Evolutionary conservation across 805 yeast genomes (phyloP), one percentile per base, ranked within the genome.

Genomic region (Yarrowia phangngaensis): DNA sequence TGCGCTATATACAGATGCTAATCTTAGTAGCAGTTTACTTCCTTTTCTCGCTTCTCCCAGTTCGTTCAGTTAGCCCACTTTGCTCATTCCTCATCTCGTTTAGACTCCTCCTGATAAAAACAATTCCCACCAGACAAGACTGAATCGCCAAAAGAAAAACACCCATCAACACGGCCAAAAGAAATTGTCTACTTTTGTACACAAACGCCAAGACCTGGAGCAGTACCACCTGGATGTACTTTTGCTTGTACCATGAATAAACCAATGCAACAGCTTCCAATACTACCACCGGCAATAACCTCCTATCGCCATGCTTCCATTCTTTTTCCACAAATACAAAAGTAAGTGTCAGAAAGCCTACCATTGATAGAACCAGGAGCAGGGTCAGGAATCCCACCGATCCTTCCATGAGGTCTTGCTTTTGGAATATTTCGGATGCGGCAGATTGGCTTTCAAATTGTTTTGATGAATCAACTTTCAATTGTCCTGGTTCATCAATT

Each of bases 301-400:
- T 8, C 32, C 45, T 22, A 19, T 27, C 32, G 9, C 45, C 45
- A 13, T 38, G 32, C 13, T 38, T 38, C 45, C 45, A 38, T 28
- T 38, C 45, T 32, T 38, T 38, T 13, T 38, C 45, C 14, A 38
- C 45, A 17, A 38, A 38, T 11, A 38, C 45, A 19, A 38, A 38
- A 23, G 45, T 27, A 20, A 38, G 17, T 2, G 45, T 38, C 12
- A 38, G 45, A 12, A 38, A 38, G 13, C 45, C 45, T 7, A 38
- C 45, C 45, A 38, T 38, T 3, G 45, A 38, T 6, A 38, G 26
- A 3, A 38, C 45, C 13, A 38, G 23, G 6, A 38, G 24, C 19
- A 38, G 11, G 6, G 45, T 38, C 26, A 38, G 24, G 12, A 38
- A 38, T 2, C 45, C 45, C 26, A 38, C 45, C 26, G 45, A 38